These are phyloP conservation scores for Metschnikowia koreensis DNA, from an alignment of 805 yeast species.

Conservation along the genomic window DNA sequence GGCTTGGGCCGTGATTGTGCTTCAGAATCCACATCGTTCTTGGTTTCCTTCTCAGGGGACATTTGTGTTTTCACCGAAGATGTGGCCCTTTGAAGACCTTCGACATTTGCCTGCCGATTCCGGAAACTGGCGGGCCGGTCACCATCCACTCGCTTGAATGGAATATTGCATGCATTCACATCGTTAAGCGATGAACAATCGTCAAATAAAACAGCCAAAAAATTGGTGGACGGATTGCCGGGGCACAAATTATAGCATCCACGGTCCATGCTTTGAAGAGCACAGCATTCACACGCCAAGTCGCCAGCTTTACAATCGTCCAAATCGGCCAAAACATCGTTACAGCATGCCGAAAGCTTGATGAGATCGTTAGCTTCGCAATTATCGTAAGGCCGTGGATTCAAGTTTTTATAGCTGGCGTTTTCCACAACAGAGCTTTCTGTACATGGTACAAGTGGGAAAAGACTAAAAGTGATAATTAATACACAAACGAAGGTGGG, in stretches of 20 bases:
- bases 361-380: slow-evolving; percentile 46
- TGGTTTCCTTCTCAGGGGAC: neutral
- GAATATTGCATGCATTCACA: slow-evolving; percentile 50
- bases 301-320: slow-evolving; percentile 54
- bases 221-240: slow-evolving; percentile 46
- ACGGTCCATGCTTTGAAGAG: slow-evolving; percentile 46
- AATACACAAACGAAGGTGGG: neutral
- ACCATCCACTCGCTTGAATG: slow-evolving; percentile 45
- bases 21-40: neutral
- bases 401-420: slow-evolving; percentile 46
- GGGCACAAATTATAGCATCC: slow-evolving; percentile 51
- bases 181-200: slow-evolving; percentile 49
- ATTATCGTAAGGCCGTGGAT: slow-evolving; percentile 39
- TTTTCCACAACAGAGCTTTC: slow-evolving; percentile 23
- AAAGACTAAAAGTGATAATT: neutral
- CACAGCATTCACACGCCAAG: slow-evolving; percentile 57
- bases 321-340: slow-evolving; percentile 43
- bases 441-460: slow-evolving; percentile 2
- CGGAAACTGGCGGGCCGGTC: slow-evolving; percentile 14
- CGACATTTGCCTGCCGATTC: slow-evolving; percentile 8
- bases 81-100: slow-evolving; percentile 7
- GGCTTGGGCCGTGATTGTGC: slow-evolving; percentile 4
- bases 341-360: slow-evolving; percentile 44
- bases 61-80: slow-evolving; percentile 12
- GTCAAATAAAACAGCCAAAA: slow-evolving; percentile 42